Conservation (phyloP, 805 yeast species). For the Teunomyces stri region DNA sequence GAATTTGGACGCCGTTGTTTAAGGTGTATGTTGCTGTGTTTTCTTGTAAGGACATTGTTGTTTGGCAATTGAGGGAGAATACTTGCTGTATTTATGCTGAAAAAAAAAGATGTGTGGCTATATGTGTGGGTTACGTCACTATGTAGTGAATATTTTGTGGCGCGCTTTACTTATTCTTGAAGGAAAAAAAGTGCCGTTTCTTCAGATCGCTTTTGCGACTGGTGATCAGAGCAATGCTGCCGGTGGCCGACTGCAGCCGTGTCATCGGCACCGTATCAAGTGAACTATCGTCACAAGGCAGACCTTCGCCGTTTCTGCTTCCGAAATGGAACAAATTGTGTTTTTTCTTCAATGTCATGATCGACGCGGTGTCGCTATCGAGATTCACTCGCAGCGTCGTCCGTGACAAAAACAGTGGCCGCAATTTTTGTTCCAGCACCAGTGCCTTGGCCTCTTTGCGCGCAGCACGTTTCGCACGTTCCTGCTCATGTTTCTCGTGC, state of each 20-base stretch:
- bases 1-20: constrained; percentile 64
- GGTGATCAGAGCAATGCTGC: constrained; percentile 1
- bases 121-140: background rate
- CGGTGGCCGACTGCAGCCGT: constrained; percentile 4
- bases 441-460: constrained; percentile 9
- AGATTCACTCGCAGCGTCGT: background rate
- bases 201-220: constrained; percentile 3
- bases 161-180: background rate
- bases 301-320: background rate
- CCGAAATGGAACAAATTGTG: constrained; percentile 5
- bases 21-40: constrained; percentile 32
- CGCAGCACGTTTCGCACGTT: constrained; percentile 10
- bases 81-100: background rate
- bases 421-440: background rate
- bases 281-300: background rate
- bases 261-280: background rate
- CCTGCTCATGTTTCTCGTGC: constrained; percentile 24
- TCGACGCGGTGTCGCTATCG: background rate
- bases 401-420: background rate
- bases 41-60: constrained; percentile 5
- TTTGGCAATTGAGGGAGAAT: too few species aligned
- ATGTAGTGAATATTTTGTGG: too few species aligned
- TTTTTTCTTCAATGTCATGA: constrained; percentile 2
- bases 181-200: background rate
- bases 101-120: background rate